Percentiles rank a stretch among this genome's conserved stretches.
phyloP scores from a whole-genome alignment of 208 protist species.

The Leishmania aethiopica region DNA sequence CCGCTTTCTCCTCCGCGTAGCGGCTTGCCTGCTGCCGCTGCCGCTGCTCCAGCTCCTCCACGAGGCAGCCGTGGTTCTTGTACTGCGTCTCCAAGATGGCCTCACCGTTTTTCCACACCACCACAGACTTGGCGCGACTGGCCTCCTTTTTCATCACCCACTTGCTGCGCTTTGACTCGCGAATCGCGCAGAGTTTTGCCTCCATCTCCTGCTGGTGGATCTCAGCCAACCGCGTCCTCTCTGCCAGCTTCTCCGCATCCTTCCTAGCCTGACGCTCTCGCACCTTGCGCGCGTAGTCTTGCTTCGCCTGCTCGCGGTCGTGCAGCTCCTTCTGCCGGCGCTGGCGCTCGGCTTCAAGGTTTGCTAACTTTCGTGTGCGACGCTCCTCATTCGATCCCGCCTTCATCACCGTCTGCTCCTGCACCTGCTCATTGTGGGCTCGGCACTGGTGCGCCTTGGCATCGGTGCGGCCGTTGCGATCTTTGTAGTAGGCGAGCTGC shows the following conservation, averaged over 20 bases:
- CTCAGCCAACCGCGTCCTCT: conserved; percentile 34
- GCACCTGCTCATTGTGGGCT: conserved; percentile 40
- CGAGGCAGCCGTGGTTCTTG: conserved; percentile 51
- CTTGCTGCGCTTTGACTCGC: conserved; percentile 43
- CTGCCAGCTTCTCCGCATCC: conserved; percentile 34
- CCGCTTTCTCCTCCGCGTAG: conserved; percentile 57
- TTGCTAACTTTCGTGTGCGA: conserved; percentile 42
- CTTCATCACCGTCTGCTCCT: conserved; percentile 45
- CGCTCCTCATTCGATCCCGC: conserved; percentile 47
- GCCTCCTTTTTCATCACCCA: conserved; percentile 41
- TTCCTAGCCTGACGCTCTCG: conserved; percentile 32
- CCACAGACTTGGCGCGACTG: conserved; percentile 42
- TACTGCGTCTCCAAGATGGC: conserved; percentile 40
- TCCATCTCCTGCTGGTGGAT: conserved; percentile 48
- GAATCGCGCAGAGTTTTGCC: conserved; percentile 42
- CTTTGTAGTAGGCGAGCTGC: conserved; percentile 54
- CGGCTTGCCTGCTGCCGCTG: conserved; percentile 54
- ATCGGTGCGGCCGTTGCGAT: conserved; percentile 52
- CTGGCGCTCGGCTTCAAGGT: conserved; percentile 49
- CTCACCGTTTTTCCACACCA: conserved; percentile 49
- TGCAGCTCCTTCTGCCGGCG: conserved; percentile 51
- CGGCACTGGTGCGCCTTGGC: conserved; percentile 44
- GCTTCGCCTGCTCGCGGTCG: conserved; percentile 35
- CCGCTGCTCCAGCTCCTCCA: conserved; percentile 58
- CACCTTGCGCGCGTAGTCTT: conserved; percentile 45